phyloP scores from a whole-genome alignment of 2,329 filamentous ascomycete species.

The Massarina eburnea region DNA sequence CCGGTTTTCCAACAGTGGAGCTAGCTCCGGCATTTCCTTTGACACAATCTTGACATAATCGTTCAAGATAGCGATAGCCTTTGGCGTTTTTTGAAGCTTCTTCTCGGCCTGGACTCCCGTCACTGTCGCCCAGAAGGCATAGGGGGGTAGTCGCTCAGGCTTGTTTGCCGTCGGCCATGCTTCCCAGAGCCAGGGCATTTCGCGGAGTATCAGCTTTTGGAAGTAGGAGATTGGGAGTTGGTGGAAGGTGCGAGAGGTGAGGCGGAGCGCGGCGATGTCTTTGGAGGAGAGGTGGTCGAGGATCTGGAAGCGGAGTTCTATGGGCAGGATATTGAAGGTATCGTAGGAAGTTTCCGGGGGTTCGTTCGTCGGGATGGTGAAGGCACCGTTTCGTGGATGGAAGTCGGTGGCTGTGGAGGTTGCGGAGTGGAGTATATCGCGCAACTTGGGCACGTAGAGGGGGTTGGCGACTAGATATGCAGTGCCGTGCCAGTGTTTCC shows the following conservation, averaged over 20 bases:
- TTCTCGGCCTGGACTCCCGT: neutral
- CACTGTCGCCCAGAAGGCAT: conserved; percentile 8
- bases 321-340: conserved; percentile 16
- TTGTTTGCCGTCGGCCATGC: conserved; percentile 4
- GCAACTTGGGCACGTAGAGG: conserved; percentile 20
- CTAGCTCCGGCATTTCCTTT: conserved; percentile 11
- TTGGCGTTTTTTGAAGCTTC: neutral
- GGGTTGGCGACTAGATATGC: conserved; percentile 27
- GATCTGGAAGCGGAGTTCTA: conserved; percentile 18
- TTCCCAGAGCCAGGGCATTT: conserved; percentile 33
- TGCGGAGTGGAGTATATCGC: conserved; percentile 9
- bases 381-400: conserved; percentile 4
- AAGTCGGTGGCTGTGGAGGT: conserved; percentile 1
- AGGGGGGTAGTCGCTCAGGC: neutral
- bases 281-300: conserved; percentile 14
- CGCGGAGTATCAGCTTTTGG: conserved; percentile 14
- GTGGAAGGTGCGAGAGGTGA: conserved; percentile 18
- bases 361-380: neutral
- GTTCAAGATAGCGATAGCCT: neutral
- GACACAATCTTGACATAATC: conserved; percentile 6
- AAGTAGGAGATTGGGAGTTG: conserved; percentile 22
- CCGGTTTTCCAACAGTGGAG: neutral
- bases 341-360: conserved; percentile 7
- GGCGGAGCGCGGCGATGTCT: conserved; percentile 22
- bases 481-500: conserved; percentile 11